Percentiles rank a stretch among this genome's conserved stretches.
These are phyloP conservation scores for Penicillium lividum DNA, from an alignment of 495 filamentous ascomycete genomes.

Conservation along the genomic window DNA sequence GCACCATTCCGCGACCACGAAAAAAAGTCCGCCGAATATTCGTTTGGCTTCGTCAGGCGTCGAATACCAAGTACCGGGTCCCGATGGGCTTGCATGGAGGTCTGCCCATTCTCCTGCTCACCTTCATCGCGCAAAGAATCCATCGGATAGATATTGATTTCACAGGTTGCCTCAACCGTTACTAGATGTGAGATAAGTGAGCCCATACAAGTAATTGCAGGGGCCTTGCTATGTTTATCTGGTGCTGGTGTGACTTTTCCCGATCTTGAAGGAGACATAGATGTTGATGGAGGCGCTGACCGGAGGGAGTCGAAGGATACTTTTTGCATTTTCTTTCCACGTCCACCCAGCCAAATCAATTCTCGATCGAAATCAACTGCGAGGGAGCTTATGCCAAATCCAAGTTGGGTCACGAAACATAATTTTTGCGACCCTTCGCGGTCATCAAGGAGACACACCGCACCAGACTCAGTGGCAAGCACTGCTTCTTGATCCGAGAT, in stretches of 20 bases:
- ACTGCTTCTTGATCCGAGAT: constrained; percentile 63
- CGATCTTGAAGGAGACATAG: constrained; percentile 29
- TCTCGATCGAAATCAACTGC: constrained; percentile 55
- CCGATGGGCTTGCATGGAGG: constrained; percentile 64
- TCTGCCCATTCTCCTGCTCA: constrained; percentile 33
- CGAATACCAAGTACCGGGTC: constrained; percentile 78
- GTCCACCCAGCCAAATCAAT: constrained; percentile 58
- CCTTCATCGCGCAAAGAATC: constrained; percentile 33
- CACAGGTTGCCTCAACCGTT: constrained; percentile 71
- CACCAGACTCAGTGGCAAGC: constrained; percentile 49
- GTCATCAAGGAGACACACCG: constrained; percentile 68
- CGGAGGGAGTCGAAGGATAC: constrained; percentile 42
- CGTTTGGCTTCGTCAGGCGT: constrained; percentile 56
- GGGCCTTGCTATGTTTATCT: constrained; percentile 32
- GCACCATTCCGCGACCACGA: constrained; percentile 82
- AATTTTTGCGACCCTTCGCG: constrained; percentile 69
- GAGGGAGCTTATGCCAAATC: constrained; percentile 49
- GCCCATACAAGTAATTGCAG: constrained; percentile 64
- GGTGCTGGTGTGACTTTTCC: constrained; percentile 20
- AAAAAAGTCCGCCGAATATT: constrained; percentile 68
- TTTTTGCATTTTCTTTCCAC: constrained; percentile 41
- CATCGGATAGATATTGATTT: constrained; percentile 63
- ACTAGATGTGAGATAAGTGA: constrained; percentile 68
- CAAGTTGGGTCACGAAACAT: constrained; percentile 32
- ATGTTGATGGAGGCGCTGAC: constrained; percentile 17